Conservation (phyloP, 768 basidiomycete genomes). For the Russula compacta region DNA sequence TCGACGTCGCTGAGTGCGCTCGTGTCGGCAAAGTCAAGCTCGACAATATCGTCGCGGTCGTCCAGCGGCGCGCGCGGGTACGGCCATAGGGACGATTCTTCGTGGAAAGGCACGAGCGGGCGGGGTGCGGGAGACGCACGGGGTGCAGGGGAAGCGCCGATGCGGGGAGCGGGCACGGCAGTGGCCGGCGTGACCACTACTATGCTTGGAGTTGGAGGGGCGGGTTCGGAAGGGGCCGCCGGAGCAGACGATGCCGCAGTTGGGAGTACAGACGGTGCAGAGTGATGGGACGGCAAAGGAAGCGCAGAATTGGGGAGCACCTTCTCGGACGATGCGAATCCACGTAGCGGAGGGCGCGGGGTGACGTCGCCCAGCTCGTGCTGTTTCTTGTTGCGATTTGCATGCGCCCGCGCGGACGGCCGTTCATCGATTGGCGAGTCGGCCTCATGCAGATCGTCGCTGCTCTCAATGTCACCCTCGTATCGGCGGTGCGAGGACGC, state of each 20-base stretch:
- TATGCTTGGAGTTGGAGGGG: background rate
- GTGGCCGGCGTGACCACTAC: background rate
- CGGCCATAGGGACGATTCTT: slow-evolving; percentile 65
- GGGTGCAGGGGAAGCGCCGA: slow-evolving; percentile 3
- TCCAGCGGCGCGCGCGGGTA: slow-evolving; percentile 44
- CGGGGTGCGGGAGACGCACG: slow-evolving; percentile 21
- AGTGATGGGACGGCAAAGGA: slow-evolving; percentile 11
- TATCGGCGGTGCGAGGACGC: slow-evolving; percentile 28
- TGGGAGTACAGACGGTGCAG: slow-evolving; percentile 5
- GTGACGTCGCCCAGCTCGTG: slow-evolving; percentile 44
- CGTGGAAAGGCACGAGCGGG: slow-evolving; percentile 48
- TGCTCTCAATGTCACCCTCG: slow-evolving; percentile 31
- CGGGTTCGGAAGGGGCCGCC: background rate
- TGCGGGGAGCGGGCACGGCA: background rate
- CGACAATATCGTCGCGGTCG: slow-evolving; percentile 54
- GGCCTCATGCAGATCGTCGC: slow-evolving; percentile 23
- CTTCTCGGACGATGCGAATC: slow-evolving; percentile 14
- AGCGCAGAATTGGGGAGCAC: background rate
- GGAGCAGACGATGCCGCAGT: slow-evolving; percentile 4
- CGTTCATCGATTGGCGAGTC: slow-evolving; percentile 20
- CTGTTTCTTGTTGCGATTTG: background rate
- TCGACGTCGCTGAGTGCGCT: slow-evolving; percentile 62
- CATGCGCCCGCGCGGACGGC: slow-evolving; percentile 1
- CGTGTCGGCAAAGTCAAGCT: slow-evolving; percentile 68
- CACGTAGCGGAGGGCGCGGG: slow-evolving; percentile 38